Conservation (phyloP, 2,329 filamentous ascomycete species). For the Penicillium crustosum region DNA sequence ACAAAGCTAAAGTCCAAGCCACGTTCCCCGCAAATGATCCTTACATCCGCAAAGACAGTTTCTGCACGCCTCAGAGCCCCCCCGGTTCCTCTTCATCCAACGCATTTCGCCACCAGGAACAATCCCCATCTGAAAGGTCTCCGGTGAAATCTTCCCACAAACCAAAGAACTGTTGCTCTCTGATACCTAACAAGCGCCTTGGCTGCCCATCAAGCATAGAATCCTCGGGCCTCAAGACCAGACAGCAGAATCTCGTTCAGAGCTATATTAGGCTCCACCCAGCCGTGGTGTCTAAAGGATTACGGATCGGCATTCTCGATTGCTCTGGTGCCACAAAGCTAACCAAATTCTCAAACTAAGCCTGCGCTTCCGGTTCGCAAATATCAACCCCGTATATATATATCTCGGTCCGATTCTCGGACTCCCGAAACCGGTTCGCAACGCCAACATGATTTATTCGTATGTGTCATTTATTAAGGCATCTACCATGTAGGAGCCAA, state of each 20-base stretch:
- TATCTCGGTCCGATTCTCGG: neutral
- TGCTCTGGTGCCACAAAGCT: neutral
- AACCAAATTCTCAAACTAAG: neutral
- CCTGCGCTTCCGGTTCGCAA: neutral
- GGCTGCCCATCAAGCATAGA: neutral
- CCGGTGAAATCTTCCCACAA: neutral
- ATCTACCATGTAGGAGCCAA: too few species aligned
- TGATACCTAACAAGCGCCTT: neutral
- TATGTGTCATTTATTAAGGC: too few species aligned
- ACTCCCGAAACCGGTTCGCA: neutral
- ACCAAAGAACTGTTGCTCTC: neutral
- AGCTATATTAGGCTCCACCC: neutral
- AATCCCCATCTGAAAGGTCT: neutral
- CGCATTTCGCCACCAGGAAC: neutral
- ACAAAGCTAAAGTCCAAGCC: neutral
- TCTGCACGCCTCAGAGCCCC: neutral
- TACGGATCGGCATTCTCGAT: neutral
- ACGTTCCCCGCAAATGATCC: neutral
- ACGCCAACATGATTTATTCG: neutral
- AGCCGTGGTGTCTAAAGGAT: neutral
- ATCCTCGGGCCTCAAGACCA: neutral
- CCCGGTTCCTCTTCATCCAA: neutral
- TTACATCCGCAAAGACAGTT: neutral
- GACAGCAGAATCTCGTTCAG: neutral
- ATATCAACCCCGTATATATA: neutral